Evolutionary conservation across 108 stramenopile genomes (phyloP), one percentile per base, ranked within the genome.

Genomic region (Bacterosira constricta): DNA sequence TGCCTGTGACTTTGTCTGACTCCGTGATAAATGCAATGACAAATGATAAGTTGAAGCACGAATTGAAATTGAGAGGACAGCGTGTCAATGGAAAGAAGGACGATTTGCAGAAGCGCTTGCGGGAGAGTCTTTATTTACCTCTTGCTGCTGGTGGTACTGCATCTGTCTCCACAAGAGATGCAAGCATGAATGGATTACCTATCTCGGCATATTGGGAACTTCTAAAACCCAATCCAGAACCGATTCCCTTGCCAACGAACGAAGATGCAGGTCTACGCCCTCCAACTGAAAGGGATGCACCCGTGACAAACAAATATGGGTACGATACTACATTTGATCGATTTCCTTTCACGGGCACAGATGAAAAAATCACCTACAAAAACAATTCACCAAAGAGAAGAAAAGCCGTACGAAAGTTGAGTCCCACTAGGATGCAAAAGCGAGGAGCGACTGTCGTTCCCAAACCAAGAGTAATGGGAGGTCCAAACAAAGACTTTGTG

Each of bases 271-370:
- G 23, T 57, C 66, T 55, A 29, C 66, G 66, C 23, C 66, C 66
- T 26, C 66, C 66, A 25, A 54, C 66, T 12, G 66, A 67, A 27
- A 35, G 53, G 37, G 66, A 67, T 67, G 66, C 29, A 38, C 2
- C 26, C 1, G 13, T 53, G 17, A 66, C 17, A 6, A 50, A 50
- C 13, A 66, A 66, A 27, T 66, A 27, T 15, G 51, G 29, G 11
- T 53, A 34, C 29, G 38, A 32, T 53, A 38, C 54, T 18, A 31
- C 46, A 18, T 67, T 67, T 15, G 52, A 36, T 53, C 51, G 66
- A 5, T 10, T 55, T 21, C 56, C 66, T 5, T 67, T 67, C 27
- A 17, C 27, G 7, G 66, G 66, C 15, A 67, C 66, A 35, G 55
- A 20, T 13, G 39, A 53, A 30, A 54, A 57, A 26, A 54, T 67